phyloP scores from a whole-genome alignment of 1,284 basidiomycete genomes.

The Ceratobasidium sp. region DNA sequence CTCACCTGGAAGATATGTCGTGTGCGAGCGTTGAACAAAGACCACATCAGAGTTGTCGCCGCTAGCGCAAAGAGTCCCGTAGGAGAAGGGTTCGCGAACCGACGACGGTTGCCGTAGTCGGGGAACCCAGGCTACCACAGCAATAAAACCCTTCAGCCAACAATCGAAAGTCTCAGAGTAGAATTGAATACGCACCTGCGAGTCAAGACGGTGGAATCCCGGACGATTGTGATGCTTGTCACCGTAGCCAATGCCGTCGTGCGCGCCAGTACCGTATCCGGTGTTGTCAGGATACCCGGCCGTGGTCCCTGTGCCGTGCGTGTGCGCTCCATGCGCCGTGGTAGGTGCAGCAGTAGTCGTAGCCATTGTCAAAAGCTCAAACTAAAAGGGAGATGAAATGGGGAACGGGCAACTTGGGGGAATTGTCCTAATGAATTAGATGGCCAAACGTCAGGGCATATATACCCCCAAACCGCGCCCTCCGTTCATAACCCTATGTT shows the following conservation, averaged over 20 bases:
- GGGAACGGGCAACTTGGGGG: neutral
- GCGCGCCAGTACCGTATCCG: neutral
- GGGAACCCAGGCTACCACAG: constrained; percentile 32
- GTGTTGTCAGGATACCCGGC: neutral
- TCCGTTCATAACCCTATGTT: neutral
- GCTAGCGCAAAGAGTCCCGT: constrained; percentile 50
- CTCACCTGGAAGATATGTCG: constrained; percentile 49
- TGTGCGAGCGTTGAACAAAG: constrained; percentile 52
- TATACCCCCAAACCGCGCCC: neutral
- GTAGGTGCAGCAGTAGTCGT: constrained; percentile 1
- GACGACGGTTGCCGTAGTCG: constrained; percentile 23
- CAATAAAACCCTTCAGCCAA: neutral
- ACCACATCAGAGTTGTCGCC: constrained; percentile 59
- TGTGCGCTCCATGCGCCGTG: neutral
- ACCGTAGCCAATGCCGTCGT: neutral
- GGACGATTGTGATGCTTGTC: constrained; percentile 19
- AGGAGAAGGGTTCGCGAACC: constrained; percentile 43
- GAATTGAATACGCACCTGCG: constrained; percentile 10
- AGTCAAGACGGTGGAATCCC: constrained; percentile 24
- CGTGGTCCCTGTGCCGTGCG: neutral
- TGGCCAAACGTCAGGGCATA: neutral
- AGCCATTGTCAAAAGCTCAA: neutral
- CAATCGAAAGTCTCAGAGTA: neutral
- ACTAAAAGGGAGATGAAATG: neutral
- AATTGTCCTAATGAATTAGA: neutral